These are phyloP conservation scores for Sphagnurus paluster DNA, from an alignment of 1,284 basidiomycete species.

Conservation along the genomic window DNA sequence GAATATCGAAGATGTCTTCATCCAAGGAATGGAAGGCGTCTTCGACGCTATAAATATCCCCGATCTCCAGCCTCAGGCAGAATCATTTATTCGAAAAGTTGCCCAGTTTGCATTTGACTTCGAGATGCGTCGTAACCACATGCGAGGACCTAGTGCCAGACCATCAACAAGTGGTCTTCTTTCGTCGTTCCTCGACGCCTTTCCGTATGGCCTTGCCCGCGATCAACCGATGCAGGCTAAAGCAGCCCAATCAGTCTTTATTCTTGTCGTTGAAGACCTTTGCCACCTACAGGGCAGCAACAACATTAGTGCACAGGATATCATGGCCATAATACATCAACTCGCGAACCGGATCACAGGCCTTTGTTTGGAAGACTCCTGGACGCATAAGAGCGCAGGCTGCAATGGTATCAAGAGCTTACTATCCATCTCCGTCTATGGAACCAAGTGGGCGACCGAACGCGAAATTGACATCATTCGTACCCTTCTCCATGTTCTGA, in stretches of 20 bases:
- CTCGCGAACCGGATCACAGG: constrained; percentile 80
- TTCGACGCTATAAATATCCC: constrained; percentile 77
- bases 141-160: constrained; percentile 52
- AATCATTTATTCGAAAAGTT: constrained; percentile 66
- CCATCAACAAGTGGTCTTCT: constrained; percentile 64
- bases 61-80: constrained; percentile 71
- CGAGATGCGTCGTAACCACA: constrained; percentile 60
- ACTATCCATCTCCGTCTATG: constrained; percentile 69
- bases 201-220: constrained; percentile 71
- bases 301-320: constrained; percentile 51
- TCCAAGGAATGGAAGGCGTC: constrained; percentile 71
- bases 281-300: constrained; percentile 46
- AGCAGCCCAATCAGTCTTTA: constrained; percentile 61
- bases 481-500: constrained; percentile 90
- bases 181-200: constrained; percentile 74
- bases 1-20: constrained; percentile 78
- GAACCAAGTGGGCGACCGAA: constrained; percentile 82
- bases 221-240: constrained; percentile 60
- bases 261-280: constrained; percentile 72
- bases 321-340: constrained; percentile 70
- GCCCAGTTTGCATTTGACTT: constrained; percentile 68
- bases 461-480: constrained; percentile 91
- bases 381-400: constrained; percentile 86
- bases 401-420: constrained; percentile 84
- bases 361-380: constrained; percentile 87